These are phyloP conservation scores for Ammopiptanthus mongolicus DNA, from an alignment of 306 rosid species.

Conservation along the genomic window DNA sequence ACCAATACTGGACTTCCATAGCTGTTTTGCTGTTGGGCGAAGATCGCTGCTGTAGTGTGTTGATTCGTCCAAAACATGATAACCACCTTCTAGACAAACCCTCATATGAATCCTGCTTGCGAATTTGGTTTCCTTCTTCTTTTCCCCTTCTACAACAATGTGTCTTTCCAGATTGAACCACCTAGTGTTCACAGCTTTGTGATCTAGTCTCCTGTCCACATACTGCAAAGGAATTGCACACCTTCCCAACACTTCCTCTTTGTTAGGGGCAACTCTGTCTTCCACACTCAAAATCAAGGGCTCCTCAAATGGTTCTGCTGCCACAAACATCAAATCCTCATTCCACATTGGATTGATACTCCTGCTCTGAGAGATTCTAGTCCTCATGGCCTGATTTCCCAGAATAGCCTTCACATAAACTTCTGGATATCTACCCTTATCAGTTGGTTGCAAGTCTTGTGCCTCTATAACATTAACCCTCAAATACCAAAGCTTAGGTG, in stretches of 20 bases:
- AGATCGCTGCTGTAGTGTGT: constrained; percentile 46
- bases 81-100: constrained; percentile 50
- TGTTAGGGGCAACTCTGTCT: too few relatives aligned
- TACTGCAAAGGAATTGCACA: constrained; percentile 29
- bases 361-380: too few relatives aligned
- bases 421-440: too few relatives aligned
- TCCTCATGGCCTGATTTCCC: constrained; percentile 30
- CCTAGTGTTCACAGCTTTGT: background rate
- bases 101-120: constrained; percentile 27
- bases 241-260: background rate
- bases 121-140: constrained; percentile 7
- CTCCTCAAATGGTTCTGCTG: constrained; percentile 45
- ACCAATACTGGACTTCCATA: constrained; percentile 36
- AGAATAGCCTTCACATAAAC: too few relatives aligned
- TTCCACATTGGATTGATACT: constrained; percentile 26
- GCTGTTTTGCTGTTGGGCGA: constrained; percentile 21
- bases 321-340: constrained; percentile 35
- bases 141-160: background rate
- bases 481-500: constrained; percentile 50
- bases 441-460: too few relatives aligned
- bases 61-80: constrained; percentile 53
- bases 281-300: constrained; percentile 15
- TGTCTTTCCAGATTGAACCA: constrained; percentile 27
- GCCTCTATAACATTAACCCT: constrained; percentile 46
- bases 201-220: constrained; percentile 19